Evolutionary conservation across 2,329 filamentous ascomycete species (phyloP).

Genomic region (Beauveria bassiana): DNA sequence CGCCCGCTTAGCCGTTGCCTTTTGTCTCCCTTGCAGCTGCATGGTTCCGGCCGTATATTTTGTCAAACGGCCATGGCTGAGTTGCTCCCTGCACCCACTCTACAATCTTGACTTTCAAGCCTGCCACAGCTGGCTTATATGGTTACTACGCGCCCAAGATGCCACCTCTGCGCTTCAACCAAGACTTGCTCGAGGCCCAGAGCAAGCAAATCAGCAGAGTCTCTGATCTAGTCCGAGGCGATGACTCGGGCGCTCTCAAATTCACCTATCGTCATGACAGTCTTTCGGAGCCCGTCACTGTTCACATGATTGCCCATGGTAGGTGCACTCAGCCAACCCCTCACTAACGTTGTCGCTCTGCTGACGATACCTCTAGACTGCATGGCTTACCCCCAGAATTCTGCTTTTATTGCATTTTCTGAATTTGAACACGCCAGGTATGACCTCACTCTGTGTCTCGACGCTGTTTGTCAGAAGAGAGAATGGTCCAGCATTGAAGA

Average conservation of each 20-base stretch:
- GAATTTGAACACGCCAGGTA: neutral
- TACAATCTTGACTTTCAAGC: neutral
- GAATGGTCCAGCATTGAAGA: conserved; percentile 4
- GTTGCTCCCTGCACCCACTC: neutral
- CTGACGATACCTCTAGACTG: neutral
- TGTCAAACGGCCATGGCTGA: neutral
- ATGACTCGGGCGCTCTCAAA: neutral
- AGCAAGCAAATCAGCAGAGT: neutral
- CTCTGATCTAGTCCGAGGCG: neutral
- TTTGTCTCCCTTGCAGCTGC: neutral
- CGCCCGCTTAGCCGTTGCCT: neutral
- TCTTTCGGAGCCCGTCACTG: neutral
- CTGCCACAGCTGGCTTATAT: neutral
- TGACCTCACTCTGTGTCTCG: neutral
- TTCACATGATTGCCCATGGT: conserved; percentile 10
- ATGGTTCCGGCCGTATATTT: neutral
- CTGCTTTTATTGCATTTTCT: neutral
- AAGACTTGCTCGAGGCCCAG: neutral
- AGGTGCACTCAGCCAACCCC: neutral
- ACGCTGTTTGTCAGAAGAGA: neutral
- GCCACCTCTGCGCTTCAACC: neutral
- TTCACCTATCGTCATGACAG: neutral
- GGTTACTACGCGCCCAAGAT: neutral
- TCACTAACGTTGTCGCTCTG: neutral
- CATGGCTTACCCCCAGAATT: neutral